Conservation (phyloP, 208 protist genomes). For the Porcisia deanei region DNA sequence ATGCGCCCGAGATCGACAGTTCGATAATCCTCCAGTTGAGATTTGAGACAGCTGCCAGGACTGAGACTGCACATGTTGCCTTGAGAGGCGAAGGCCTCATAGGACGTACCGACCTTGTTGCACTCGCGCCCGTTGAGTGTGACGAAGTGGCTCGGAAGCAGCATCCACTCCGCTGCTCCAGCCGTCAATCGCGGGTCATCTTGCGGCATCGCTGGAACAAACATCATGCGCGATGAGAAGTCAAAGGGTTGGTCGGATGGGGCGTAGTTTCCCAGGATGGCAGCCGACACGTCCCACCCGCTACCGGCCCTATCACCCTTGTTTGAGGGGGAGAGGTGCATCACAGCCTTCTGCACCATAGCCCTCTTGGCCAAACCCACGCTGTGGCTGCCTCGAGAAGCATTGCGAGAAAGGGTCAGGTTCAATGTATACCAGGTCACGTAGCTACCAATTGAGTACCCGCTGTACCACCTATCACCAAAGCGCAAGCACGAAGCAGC, state of each 20-base stretch:
- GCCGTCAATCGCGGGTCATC: constrained; percentile 44
- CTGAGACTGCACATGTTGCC: constrained; percentile 60
- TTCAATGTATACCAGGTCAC: constrained; percentile 64
- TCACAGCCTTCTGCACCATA: constrained; percentile 17
- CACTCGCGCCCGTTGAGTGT: constrained; percentile 76
- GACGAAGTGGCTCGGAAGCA: constrained; percentile 65
- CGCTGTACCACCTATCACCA: constrained; percentile 74
- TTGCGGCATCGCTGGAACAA: constrained; percentile 49
- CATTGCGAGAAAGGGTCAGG: constrained; percentile 43
- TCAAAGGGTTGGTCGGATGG: constrained; percentile 54
- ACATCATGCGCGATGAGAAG: constrained; percentile 72
- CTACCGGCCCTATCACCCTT: constrained; percentile 31
- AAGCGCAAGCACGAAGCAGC: constrained; percentile 86
- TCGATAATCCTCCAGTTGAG: constrained; percentile 85
- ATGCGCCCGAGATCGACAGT: constrained; percentile 45
- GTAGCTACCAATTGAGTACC: constrained; percentile 72
- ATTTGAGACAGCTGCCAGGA: constrained; percentile 73
- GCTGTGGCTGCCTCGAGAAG: constrained; percentile 5
- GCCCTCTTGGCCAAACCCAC: not conserved
- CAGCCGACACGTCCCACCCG: constrained; percentile 47
- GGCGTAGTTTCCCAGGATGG: constrained; percentile 75
- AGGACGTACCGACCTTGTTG: constrained; percentile 91
- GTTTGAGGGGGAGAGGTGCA: constrained; percentile 57
- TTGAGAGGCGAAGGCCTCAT: constrained; percentile 83
- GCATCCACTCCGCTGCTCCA: constrained; percentile 73